Evolutionary conservation across 495 filamentous ascomycete genomes (phyloP).

Genomic region (Talaromyces liani): DNA sequence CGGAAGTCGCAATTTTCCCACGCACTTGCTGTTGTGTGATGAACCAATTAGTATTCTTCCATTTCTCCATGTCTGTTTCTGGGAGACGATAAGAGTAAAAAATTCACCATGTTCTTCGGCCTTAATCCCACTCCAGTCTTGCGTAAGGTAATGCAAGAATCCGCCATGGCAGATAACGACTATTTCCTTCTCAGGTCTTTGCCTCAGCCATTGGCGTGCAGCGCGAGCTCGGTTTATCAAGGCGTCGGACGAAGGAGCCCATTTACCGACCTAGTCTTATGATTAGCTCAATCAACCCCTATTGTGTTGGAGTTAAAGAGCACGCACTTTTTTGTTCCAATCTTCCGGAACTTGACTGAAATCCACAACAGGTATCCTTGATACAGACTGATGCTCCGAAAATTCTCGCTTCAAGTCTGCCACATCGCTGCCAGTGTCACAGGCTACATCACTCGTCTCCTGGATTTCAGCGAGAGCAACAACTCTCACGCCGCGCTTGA

Average conservation of each 20-base stretch:
- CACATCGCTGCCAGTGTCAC: constrained; percentile 53
- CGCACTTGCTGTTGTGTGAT: not conserved
- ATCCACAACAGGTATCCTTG: constrained; percentile 42
- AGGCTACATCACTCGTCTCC: constrained; percentile 57
- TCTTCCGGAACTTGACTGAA: constrained; percentile 39
- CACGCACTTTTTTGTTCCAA: constrained; percentile 53
- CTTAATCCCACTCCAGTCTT: constrained; percentile 47
- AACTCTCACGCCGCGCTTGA: constrained; percentile 32
- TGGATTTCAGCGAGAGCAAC: constrained; percentile 62
- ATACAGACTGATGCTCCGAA: constrained; percentile 18
- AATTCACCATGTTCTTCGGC: constrained; percentile 9
- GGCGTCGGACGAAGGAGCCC: constrained; percentile 39
- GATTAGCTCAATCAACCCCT: not conserved
- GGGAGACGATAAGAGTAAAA: not conserved
- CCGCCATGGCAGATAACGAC: constrained; percentile 58
- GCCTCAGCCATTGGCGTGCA: constrained; percentile 52
- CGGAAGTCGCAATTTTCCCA: constrained; percentile 9
- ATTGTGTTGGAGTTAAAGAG: not conserved
- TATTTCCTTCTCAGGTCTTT: constrained; percentile 37
- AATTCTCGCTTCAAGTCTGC: constrained; percentile 31
- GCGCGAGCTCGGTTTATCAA: constrained; percentile 50
- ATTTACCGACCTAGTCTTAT: constrained; percentile 28
- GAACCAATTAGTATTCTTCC: not conserved
- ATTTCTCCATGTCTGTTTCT: not conserved
- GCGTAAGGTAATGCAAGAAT: constrained; percentile 60